phyloP scores from a whole-genome alignment of 208 protist species.

The Angomonas ambiguus region DNA sequence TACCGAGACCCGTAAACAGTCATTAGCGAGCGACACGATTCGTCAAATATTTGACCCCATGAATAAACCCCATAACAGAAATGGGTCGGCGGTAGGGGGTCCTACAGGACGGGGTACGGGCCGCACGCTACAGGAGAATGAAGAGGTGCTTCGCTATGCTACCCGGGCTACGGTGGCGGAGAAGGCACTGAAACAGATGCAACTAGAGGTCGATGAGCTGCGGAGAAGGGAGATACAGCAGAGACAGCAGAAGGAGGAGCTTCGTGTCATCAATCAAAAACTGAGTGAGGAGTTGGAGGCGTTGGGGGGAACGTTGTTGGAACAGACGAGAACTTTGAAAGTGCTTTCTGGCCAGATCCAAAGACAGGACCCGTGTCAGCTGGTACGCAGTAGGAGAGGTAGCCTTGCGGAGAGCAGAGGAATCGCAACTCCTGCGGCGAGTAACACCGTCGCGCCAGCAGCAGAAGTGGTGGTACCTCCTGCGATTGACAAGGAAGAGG shows the following conservation, averaged over 20 bases:
- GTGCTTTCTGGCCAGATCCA: constrained; percentile 37
- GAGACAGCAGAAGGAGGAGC: constrained; percentile 20
- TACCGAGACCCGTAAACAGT: background rate
- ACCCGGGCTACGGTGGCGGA: constrained; percentile 35
- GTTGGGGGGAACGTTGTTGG: constrained; percentile 38
- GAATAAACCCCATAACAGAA: too few species aligned
- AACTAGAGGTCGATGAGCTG: constrained; percentile 49
- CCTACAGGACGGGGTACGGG: background rate
- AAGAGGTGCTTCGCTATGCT: constrained; percentile 4
- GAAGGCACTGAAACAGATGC: constrained; percentile 33
- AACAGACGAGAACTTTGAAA: constrained; percentile 53
- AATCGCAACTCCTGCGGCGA: background rate
- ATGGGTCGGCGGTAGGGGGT: background rate
- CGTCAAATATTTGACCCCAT: background rate
- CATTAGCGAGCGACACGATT: background rate
- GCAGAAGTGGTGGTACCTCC: background rate
- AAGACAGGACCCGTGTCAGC: constrained; percentile 47
- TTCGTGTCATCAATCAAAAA: constrained; percentile 34
- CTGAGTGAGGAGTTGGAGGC: constrained; percentile 55
- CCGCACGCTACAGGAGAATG: background rate
- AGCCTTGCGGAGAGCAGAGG: background rate
- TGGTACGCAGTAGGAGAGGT: constrained; percentile 26
- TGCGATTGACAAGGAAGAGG: constrained; percentile 16
- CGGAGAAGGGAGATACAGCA: constrained; percentile 26
- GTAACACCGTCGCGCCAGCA: background rate